Percentiles rank a stretch among this genome's conserved stretches.
phyloP scores from a whole-genome alignment of 1,284 basidiomycete genomes.

The Austropuccinia psidii region DNA sequence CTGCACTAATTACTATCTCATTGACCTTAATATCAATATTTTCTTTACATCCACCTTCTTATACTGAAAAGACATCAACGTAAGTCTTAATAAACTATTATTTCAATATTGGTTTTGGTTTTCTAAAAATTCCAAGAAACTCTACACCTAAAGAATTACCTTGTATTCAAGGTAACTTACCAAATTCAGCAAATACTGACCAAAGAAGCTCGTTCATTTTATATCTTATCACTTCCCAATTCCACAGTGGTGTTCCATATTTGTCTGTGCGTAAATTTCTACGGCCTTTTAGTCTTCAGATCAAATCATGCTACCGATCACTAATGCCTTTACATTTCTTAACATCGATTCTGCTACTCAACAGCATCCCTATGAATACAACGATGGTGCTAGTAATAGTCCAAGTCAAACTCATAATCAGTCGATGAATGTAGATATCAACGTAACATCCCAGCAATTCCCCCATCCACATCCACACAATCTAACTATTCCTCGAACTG shows the following conservation, averaged over 20 bases:
- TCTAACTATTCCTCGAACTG: constrained; percentile 14
- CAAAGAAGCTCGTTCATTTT: neutral
- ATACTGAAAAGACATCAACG: constrained; percentile 19
- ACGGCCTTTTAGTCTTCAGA: neutral
- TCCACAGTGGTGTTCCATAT: constrained; percentile 18
- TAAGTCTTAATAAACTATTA: constrained; percentile 18
- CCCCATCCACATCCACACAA: neutral
- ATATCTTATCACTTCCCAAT: neutral
- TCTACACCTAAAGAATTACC: neutral
- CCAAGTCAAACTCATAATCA: constrained; percentile 2
- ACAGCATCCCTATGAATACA: constrained; percentile 34
- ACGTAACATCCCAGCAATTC: constrained; percentile 9
- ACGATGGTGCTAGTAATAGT: constrained; percentile 4
- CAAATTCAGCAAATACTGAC: neutral
- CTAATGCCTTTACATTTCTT: neutral
- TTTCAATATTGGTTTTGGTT: neutral
- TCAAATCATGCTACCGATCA: neutral
- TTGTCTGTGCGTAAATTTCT: constrained; percentile 30
- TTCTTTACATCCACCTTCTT: constrained; percentile 2
- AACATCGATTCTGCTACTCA: neutral
- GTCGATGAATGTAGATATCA: constrained; percentile 27
- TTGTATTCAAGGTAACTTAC: neutral
- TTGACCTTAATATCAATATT: neutral
- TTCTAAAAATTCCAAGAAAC: neutral
- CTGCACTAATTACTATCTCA: constrained; percentile 6